Base-by-base conservation (phyloP, 2,329 filamentous ascomycete genomes). In the Clonostachys byssicola region DNA sequence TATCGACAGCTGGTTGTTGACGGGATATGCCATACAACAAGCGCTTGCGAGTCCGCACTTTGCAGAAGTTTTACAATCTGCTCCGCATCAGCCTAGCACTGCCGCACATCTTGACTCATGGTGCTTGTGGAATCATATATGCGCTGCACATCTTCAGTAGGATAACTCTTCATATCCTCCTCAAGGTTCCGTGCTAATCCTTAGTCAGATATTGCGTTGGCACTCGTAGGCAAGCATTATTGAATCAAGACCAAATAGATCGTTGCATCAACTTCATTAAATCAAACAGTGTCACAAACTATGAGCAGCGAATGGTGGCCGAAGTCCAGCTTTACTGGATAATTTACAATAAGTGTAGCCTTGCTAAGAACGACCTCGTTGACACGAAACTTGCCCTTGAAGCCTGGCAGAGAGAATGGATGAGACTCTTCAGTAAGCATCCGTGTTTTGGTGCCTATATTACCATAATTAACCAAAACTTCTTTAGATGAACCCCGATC, bases 241-340 rank as follows among this genome's bases (percentile, higher is more conserved):
- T 62, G 5, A 53, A 47, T 2, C 44, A 56, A 36, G 13, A 12
- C 2, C 55, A 60, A 17, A 48, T 62, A 3, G 49, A 58, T 18
- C 49, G 49, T 5, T 60, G 57, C 14, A 16, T 51, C 10, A 35
- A 5, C 1, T 47, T 60, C 14, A 14, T 45, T 4, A 42, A 55
- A 13, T 40, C 44, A 0, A 50, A 52, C 10, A 20, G 47, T 7
- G 39, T 52, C 1, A 51, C 39, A 2, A 62, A 62, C 34, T 62
- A 52, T 6, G 60, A 61, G 16, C 49, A 49, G 0, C 40, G 60
- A 8, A 62, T 62, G 60, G 56, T 44, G 4, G 60, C 60, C 1
- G 59, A 62, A 16, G 53, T 62, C 12, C 38, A 53, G 5, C 49
- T 62, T 0, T 61, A 61, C 40, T 62, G 59, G 60, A 53, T 58